Evolutionary conservation across 202 grass and related monocot genomes (phyloP), one percentile per base, ranked within the genome.

Genomic region (Carex arenaria): DNA sequence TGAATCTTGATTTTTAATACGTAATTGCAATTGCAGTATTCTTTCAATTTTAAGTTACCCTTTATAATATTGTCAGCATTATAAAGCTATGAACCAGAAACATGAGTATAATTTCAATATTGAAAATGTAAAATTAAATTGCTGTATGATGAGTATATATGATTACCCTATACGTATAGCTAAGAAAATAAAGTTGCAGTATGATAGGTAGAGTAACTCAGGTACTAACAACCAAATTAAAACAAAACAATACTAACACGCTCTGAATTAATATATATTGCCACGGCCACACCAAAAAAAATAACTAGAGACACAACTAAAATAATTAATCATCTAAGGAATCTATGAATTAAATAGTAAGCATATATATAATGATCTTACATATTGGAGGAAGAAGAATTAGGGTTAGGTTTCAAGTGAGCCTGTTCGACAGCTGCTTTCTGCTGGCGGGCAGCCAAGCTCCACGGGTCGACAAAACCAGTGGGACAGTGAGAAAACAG

Each of bases 391-490:
- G 51, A 60, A 0, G 57, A 52, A 40, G 30, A 5, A 18, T 52
- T 23, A 0, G 49, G 75, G 20, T 83, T 72, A 53, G 83, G 78
- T 61, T 83, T 86, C 19, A 85, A 61, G 76, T 67, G 49, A 20
- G 90, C 89, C 82, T 95, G 91, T 84, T 98, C 93, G 28, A 81
- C 85, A 26, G 82, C 92, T 5, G 96, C 93, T 85, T 98, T 98
- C 85, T 95, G 96, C 66, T 95, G 96, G 52, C 96, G 88, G 3
- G 95, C 95, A 0, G 95, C 95, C 51, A 98, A 91, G 78, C 95
- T 98, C 95, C 95, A 98, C 0, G 95, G 93, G 51, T 98, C 89
- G 73, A 98, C 89, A 82, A 93, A 95, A 38, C 84, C 72, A 14
- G 68, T 87, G 4, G 80, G 92, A 86, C 82, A 90, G 10, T 72